Evolutionary conservation across 1,139 yeast genomes (phyloP).

Genomic region (Candida mesenterica): DNA sequence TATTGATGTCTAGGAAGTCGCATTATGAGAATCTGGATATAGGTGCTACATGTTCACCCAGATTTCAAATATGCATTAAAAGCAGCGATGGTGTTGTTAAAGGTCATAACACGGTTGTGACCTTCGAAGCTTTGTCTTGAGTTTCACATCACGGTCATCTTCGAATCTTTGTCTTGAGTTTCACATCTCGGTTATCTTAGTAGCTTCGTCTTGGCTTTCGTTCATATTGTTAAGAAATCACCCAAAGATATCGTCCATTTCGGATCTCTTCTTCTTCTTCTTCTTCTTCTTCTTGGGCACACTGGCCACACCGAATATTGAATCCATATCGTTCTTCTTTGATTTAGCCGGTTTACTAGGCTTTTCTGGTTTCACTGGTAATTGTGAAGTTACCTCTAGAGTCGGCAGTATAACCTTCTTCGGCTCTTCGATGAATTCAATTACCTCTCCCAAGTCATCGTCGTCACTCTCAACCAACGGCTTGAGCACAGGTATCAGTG

Average conservation of each 20-base stretch:
- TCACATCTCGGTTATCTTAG: too few species aligned
- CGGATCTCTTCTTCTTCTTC: conserved; percentile 45
- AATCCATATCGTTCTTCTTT: conserved; percentile 16
- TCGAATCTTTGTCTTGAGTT: too few species aligned
- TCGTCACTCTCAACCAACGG: conserved; percentile 8
- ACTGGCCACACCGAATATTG: conserved; percentile 25
- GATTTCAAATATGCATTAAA: too few species aligned
- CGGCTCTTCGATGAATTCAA: conserved; percentile 12
- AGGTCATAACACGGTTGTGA: too few species aligned
- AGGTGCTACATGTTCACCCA: too few species aligned
- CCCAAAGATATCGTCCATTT: conserved; percentile 62
- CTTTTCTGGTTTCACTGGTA: conserved; percentile 5
- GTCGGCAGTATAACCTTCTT: conserved; percentile 11
- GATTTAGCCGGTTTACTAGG: conserved; percentile 16
- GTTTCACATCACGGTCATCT: too few species aligned
- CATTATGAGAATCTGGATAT: too few species aligned
- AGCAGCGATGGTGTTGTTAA: too few species aligned
- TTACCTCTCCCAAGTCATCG: conserved; percentile 29
- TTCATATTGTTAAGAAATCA: too few species aligned
- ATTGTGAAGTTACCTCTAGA: conserved; percentile 12
- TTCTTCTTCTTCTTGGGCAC: conserved; percentile 18
- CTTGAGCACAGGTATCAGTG: not conserved
- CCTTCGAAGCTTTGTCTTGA: too few species aligned
- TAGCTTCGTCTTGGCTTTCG: too few species aligned
- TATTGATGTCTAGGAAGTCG: too few species aligned